Base-by-base conservation (phyloP, 306 rosid genomes). In the Boehmeria nivea region DNA sequence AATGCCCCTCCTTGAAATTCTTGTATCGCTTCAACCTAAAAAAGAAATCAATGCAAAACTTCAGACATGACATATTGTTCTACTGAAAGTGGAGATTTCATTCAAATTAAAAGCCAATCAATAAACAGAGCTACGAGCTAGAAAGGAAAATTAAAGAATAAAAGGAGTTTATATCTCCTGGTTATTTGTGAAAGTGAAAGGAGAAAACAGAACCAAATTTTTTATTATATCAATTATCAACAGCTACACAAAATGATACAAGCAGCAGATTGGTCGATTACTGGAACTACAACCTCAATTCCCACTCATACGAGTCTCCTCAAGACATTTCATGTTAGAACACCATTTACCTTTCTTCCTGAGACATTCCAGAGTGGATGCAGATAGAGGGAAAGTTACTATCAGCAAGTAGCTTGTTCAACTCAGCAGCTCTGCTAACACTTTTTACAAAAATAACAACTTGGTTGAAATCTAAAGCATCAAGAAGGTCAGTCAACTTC, bases 281-380 rank as follows among this genome's bases (percentile, higher is more conserved):
- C 26, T n/a, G 6, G 12, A 7, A 15, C 6, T 27, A 8, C 19
- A 27, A 23, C 38, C 39, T 21, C 4, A 23, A 31, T 51, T 51
- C 18, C 31, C 21, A 22, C 23, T 0, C 3, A 48, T 10, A 48
- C 13, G 31, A 17, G 7, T 9, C 16, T n/a, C 10, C 14, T 25
- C 17, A 27, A 48, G 22, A n/a, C n/a, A n/a, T 31, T 51, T 20
- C 22, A 34, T 23, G 17, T 33, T 8, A 54, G 7, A 54, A 34
- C 0, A 19, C 13, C 4, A 50, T 45, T 55, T 66, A 85, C 88
- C 94, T 79, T 67, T 85, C 94, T 77, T 85, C 94, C 68, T 85
- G 94, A 33, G 86, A 61, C 94, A 85, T 85, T 59, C 86, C 86
- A 64, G 94, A 85, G 69, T 85, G 88, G 64, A 85, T 81, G 72